Percentiles rank a stretch among this genome's conserved stretches.
Evolutionary conservation across 2,329 filamentous ascomycete species (phyloP).

Genomic region (Coniochaeta hoffmannii): DNA sequence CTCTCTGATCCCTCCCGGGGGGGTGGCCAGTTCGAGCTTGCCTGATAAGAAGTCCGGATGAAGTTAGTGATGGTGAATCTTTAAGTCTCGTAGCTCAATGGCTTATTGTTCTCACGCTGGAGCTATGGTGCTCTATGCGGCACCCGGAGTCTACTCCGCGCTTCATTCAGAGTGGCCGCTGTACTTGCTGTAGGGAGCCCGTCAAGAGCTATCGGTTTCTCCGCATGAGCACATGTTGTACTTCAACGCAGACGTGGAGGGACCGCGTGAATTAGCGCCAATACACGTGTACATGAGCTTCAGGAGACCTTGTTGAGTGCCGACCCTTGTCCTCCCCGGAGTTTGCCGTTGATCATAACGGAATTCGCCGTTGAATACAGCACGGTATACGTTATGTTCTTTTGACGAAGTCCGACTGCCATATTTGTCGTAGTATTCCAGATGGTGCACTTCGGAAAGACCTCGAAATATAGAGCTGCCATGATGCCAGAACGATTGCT

Average conservation of each 20-base stretch:
- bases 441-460: neutral
- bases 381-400: too few species aligned
- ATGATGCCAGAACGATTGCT: neutral
- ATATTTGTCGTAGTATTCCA: too few species aligned
- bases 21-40: neutral
- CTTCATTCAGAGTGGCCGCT: neutral
- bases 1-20: neutral
- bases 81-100: neutral
- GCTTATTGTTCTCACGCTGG: neutral
- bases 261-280: neutral
- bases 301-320: too few species aligned
- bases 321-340: too few species aligned
- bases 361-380: too few species aligned
- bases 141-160: neutral
- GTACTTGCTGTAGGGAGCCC: neutral
- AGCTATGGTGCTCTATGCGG: neutral
- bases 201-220: neutral
- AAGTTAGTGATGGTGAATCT: neutral
- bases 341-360: too few species aligned
- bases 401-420: too few species aligned
- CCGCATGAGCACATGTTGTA: neutral
- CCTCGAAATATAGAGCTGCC: neutral
- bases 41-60: neutral
- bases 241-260: neutral
- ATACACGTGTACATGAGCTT: too few species aligned